Conservation (phyloP, 2,329 filamentous ascomycete genomes). For the Chaetoscypha palmicola region DNA sequence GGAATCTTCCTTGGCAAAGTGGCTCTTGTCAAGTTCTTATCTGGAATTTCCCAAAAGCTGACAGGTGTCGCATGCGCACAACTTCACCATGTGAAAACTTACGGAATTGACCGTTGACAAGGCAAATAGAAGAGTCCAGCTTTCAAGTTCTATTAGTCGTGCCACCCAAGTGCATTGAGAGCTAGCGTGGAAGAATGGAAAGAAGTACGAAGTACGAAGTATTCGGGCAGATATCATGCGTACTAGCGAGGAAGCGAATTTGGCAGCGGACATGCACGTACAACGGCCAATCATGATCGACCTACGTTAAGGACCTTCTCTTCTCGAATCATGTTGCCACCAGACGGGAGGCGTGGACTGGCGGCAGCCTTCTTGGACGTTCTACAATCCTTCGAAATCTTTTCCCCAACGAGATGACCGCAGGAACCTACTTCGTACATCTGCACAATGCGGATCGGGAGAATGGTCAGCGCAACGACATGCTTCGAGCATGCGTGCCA, state of each 20-base stretch:
- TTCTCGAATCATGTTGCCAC: not conserved
- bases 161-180: not conserved
- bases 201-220: not conserved
- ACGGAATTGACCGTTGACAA: not conserved
- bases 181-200: not conserved
- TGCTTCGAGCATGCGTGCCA: too few species aligned
- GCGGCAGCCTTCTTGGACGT: not conserved
- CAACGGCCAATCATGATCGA: not conserved
- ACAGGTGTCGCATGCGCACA: not conserved
- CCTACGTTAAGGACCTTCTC: not conserved
- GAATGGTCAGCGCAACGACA: too few species aligned
- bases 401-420: not conserved
- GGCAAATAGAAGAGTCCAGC: not conserved
- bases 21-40: not conserved
- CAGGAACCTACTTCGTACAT: too few species aligned
- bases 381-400: not conserved
- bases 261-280: not conserved
- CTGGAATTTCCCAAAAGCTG: not conserved
- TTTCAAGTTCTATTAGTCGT: not conserved
- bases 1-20: not conserved
- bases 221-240: not conserved
- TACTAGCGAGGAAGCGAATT: too few species aligned
- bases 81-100: not conserved
- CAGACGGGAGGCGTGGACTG: not conserved
- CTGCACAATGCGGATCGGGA: too few species aligned